These are phyloP conservation scores for Rhizopus arrhizus DNA, from an alignment of 371 early-diverging fungal species.

Conservation along the genomic window DNA sequence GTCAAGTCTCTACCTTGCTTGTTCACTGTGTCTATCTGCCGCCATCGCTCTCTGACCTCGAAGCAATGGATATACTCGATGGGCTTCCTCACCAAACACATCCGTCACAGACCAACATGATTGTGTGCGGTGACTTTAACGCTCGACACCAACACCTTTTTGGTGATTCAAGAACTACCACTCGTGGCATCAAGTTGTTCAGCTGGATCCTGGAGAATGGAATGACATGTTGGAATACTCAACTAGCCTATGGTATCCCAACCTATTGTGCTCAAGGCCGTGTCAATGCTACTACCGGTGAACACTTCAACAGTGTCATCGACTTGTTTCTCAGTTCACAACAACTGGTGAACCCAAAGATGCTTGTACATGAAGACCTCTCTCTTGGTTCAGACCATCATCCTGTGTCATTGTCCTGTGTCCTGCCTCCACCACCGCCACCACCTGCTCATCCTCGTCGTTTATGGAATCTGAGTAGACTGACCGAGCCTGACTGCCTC, in stretches of 20 bases:
- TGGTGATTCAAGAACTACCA: no score
- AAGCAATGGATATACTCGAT: no score
- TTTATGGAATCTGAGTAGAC: conserved; percentile 7
- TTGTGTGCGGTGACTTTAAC: no score
- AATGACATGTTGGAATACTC: neutral
- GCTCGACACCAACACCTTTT: no score
- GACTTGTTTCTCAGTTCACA: conserved; percentile 4
- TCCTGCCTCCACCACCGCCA: neutral
- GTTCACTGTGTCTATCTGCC: no score
- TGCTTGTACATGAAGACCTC: neutral
- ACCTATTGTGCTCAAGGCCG: neutral
- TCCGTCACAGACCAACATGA: no score
- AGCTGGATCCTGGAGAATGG: neutral
- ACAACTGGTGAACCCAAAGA: neutral
- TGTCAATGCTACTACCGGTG: neutral
- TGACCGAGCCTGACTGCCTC: conserved; percentile 3
- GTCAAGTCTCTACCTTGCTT: no score
- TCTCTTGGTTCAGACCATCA: conserved; percentile 5
- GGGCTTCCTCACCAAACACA: no score
- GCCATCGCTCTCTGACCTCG: no score
- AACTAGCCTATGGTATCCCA: neutral
- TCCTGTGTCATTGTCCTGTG: conserved; percentile 3
- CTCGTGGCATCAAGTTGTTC: no score
- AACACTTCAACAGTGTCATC: neutral
- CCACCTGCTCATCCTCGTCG: conserved; percentile 3